Base-by-base conservation (phyloP, 768 basidiomycete genomes). In the Boletus huronensis region DNA sequence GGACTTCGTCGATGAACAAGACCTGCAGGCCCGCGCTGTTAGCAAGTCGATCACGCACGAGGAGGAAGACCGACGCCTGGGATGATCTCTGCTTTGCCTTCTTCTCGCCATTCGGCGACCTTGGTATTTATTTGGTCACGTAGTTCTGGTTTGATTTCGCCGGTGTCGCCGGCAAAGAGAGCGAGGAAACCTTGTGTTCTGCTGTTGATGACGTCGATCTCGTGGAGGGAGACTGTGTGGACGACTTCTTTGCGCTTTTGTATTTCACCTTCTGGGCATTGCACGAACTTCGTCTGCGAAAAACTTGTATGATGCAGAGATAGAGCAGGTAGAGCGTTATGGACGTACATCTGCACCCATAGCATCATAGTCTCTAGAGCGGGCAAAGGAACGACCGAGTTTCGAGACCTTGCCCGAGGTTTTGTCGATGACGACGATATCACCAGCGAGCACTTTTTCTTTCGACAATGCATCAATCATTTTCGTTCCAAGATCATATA, bases 141-240 rank as follows among this genome's bases (percentile, higher is more conserved):
- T 54, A 99, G 77, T 69, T 98, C 96, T 29, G 94, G 90, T 74
- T 97, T 98, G 72, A 99, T 98, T 75, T 99, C 97, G 17, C 97
- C 97, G 0, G 97, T 99, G 69, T 99, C 97, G 11, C 96, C 96
- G 48, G 90, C 84, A 67, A 90, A 90, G 13, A 99, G 81, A 0
- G 97, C 96, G 34, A 98, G 83, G 80, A 98, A 98, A 3, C 97
- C 97, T 77, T 99, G 97, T 6, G 96, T 98, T 48, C 96, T 84
- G 59, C 91, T 93, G 78, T 98, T 99, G 78, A 98, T 98, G 50
- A 98, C 95, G 67, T 99, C 97, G 63, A 99, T 98, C 75, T 99
- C 97, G 72, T 98, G 97, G 14, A 99, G 77, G 0, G 95, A 94
- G 10, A 98, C 95, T 0, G 95, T 98, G 72, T 99, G 97, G 8